A percentile compares a stretch with the other conserved stretches of the same genome.
Evolutionary conservation across 179 eudicot species (phyloP).

Genomic region (Beta corolliflora): DNA sequence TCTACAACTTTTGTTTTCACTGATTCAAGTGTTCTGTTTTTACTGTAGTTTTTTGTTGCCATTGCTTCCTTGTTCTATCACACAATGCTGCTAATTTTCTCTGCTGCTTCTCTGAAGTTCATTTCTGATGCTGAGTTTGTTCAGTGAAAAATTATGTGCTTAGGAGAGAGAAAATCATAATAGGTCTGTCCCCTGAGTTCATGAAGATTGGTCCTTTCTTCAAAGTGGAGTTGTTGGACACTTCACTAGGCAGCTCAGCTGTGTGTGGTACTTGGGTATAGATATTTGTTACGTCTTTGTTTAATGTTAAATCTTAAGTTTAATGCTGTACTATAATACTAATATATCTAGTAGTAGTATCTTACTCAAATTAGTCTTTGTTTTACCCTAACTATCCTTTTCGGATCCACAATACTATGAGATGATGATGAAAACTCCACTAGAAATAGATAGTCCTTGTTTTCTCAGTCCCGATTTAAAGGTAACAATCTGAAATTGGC

Average conservation of each 20-base stretch:
- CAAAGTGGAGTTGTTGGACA: conserved; percentile 31
- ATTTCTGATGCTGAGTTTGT: conserved; percentile 13
- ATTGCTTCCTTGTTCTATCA: conserved; percentile 5
- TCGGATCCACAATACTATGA: no score
- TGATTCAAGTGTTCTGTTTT: neutral
- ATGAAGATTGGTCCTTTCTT: conserved; percentile 19
- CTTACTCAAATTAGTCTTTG: no score
- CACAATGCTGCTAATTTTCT: conserved; percentile 10
- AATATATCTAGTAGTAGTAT: no score
- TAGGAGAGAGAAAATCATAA: conserved; percentile 18
- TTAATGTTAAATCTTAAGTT: no score
- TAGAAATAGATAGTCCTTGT: no score
- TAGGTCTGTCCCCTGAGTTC: conserved; percentile 7
- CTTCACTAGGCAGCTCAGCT: conserved; percentile 24
- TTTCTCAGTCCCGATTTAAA: no score
- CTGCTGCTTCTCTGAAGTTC: conserved; percentile 18
- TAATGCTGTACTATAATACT: no score
- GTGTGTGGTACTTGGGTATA: neutral
- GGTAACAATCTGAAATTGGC: no score
- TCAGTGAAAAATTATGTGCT: conserved; percentile 19
- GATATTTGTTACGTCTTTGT: no score
- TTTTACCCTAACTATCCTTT: no score
- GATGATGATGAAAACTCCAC: no score
- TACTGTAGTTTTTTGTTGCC: neutral
- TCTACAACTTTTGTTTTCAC: conserved; percentile 3